These are phyloP conservation scores for Anthostomella pinea DNA, from an alignment of 2,329 filamentous ascomycete species.

Conservation along the genomic window DNA sequence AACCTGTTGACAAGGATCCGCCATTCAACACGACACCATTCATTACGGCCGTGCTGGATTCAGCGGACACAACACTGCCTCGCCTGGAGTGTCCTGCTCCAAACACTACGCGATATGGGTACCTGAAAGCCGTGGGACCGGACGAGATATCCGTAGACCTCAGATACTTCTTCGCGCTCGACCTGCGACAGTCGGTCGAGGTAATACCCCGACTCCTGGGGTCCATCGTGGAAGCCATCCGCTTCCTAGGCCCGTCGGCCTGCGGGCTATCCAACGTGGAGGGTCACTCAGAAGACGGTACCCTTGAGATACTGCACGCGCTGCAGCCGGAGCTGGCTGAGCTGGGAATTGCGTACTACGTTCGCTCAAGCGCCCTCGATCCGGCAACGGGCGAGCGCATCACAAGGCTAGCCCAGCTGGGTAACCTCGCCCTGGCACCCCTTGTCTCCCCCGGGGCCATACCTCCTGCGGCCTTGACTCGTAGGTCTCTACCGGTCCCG, in stretches of 20 bases:
- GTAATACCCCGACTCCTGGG: constrained; percentile 51
- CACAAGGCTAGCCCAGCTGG: constrained; percentile 44
- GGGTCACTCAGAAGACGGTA: constrained; percentile 54
- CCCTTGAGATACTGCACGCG: constrained; percentile 45
- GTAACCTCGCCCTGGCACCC: constrained; percentile 51
- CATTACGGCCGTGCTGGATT: too few relatives aligned
- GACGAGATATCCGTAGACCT: constrained; percentile 4
- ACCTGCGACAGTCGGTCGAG: constrained; percentile 43
- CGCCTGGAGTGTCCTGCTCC: background rate
- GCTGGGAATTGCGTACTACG: constrained; percentile 40
- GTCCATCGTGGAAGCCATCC: constrained; percentile 47
- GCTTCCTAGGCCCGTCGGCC: constrained; percentile 46
- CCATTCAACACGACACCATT: background rate
- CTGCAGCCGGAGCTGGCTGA: constrained; percentile 39
- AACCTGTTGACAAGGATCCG: background rate
- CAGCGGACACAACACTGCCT: too few relatives aligned
- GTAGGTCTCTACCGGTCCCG: too few relatives aligned
- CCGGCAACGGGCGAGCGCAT: constrained; percentile 45
- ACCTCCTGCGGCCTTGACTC: constrained; percentile 14
- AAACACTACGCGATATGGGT: background rate
- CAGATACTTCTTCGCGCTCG: constrained; percentile 51
- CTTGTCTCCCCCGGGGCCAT: constrained; percentile 25
- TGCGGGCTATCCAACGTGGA: constrained; percentile 56
- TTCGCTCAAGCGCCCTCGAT: constrained; percentile 42
- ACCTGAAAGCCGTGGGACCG: background rate